Percentiles rank a stretch among this genome's conserved stretches.
These are phyloP conservation scores for Haberlea rhodopensis DNA, from an alignment of 257 asterid genomes.

Conservation along the genomic window DNA sequence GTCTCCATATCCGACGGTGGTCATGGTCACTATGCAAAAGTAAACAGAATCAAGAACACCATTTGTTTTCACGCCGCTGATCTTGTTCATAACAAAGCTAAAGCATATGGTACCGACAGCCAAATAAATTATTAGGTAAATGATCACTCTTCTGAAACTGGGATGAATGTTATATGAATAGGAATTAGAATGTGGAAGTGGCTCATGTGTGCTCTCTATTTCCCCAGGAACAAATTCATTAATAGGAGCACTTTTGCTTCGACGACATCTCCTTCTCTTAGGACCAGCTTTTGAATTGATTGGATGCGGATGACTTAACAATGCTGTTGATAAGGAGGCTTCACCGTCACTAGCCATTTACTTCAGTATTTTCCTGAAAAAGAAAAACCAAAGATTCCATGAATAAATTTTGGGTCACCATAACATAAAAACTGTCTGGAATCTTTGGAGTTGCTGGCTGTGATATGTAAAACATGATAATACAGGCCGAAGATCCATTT, in stretches of 20 bases:
- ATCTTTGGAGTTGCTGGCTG: not conserved
- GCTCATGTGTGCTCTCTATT: slow-evolving; percentile 27
- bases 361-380: not conserved
- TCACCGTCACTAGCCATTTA: slow-evolving; percentile 37
- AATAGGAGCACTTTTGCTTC: slow-evolving; percentile 75
- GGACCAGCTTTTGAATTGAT: slow-evolving; percentile 26
- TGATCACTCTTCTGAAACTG: slow-evolving; percentile 41
- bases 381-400: not conserved
- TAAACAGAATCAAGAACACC: slow-evolving; percentile 78
- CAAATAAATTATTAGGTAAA: slow-evolving; percentile 53
- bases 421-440: not conserved
- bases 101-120: slow-evolving; percentile 61
- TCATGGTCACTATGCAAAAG: slow-evolving; percentile 95
- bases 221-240: slow-evolving; percentile 48
- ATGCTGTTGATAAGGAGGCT: slow-evolving; percentile 27
- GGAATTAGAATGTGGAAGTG: slow-evolving; percentile 33
- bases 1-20: slow-evolving; percentile 95
- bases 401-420: not conserved
- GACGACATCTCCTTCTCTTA: slow-evolving; percentile 52
- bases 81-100: slow-evolving; percentile 51
- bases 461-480: not conserved
- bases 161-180: slow-evolving; percentile 48
- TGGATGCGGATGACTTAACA: slow-evolving; percentile 32
- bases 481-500: not conserved
- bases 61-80: slow-evolving; percentile 57